phyloP scores from a whole-genome alignment of 2,329 filamentous ascomycete species.

The Parastagonospora avenae region DNA sequence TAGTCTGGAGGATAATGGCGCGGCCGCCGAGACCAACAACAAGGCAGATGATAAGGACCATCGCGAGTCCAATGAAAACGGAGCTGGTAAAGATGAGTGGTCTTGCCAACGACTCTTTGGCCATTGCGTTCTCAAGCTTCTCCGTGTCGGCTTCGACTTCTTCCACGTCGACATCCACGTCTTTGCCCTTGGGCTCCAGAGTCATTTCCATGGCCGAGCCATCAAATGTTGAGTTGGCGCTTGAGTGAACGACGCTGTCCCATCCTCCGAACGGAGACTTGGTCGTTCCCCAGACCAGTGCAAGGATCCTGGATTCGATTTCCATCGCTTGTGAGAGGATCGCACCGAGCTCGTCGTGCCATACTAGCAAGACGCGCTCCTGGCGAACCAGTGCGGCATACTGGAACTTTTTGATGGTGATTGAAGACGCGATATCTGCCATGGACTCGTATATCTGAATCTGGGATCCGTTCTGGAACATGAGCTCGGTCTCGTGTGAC shows the following conservation, averaged over 20 bases:
- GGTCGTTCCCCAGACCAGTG: constrained; percentile 64
- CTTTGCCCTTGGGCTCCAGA: constrained; percentile 17
- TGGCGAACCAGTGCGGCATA: constrained; percentile 78
- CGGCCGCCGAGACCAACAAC: constrained; percentile 63
- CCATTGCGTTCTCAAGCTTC: constrained; percentile 9
- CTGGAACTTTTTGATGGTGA: constrained; percentile 74
- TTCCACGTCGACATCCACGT: constrained; percentile 32
- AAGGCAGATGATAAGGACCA: constrained; percentile 57
- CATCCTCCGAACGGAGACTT: constrained; percentile 52
- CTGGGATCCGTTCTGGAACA: constrained; percentile 48
- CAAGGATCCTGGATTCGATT: constrained; percentile 77
- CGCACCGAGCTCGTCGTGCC: constrained; percentile 78
- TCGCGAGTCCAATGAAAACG: constrained; percentile 58
- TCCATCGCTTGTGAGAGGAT: constrained; percentile 70
- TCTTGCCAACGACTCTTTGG: constrained; percentile 50
- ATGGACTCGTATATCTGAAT: constrained; percentile 56
- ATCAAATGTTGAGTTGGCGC: constrained; percentile 33
- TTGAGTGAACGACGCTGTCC: constrained; percentile 38
- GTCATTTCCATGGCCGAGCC: constrained; percentile 22
- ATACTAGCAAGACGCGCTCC: constrained; percentile 73
- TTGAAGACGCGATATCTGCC: constrained; percentile 47
- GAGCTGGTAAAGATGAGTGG: constrained; percentile 60
- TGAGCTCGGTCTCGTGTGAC: constrained; percentile 50
- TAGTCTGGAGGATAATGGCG: constrained; percentile 58
- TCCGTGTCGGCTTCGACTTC: constrained; percentile 45